Percentiles rank a stretch among this genome's conserved stretches.
Evolutionary conservation across 129 eudicot species (phyloP).

Genomic region (Silybum marianum): DNA sequence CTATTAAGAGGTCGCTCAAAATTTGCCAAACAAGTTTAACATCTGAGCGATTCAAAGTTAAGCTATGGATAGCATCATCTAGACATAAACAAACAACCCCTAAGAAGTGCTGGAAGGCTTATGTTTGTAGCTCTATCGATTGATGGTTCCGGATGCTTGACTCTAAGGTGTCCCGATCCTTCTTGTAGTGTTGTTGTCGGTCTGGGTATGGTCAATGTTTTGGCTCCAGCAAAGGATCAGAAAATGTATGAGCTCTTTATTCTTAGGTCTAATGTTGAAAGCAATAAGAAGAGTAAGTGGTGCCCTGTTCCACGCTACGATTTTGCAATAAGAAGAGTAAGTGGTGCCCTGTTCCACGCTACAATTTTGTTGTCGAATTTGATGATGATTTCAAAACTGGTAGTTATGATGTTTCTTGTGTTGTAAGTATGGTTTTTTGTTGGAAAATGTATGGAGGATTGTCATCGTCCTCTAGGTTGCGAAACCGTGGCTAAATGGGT

Average conservation of each 20-base stretch:
- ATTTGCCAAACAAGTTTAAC: no score
- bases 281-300: slow-evolving; percentile 49
- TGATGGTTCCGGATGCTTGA: no score
- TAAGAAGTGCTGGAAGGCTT: no score
- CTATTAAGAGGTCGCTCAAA: no score
- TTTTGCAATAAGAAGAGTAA: no score
- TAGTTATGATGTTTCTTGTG: slow-evolving; percentile 49
- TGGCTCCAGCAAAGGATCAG: slow-evolving; percentile 28
- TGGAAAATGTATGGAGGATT: slow-evolving; percentile 64
- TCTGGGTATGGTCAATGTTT: slow-evolving; percentile 30
- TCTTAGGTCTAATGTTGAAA: slow-evolving; percentile 46
- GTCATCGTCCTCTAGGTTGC: slow-evolving; percentile 59
- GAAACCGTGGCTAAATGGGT: slow-evolving; percentile 53
- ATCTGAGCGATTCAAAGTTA: no score
- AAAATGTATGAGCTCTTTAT: slow-evolving; percentile 40
- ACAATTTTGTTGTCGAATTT: slow-evolving; percentile 47
- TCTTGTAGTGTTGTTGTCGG: slow-evolving; percentile 44
- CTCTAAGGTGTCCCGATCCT: no score
- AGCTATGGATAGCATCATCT: no score
- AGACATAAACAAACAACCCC: no score
- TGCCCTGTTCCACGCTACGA: no score
- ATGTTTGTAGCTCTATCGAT: no score
- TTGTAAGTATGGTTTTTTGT: slow-evolving; percentile 42
- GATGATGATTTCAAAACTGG: slow-evolving; percentile 36
- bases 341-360: slow-evolving; percentile 65